A percentile compares a stretch with the other conserved stretches of the same genome.
These are phyloP conservation scores for Naganishia friedmannii DNA, from an alignment of 768 basidiomycete genomes.

Conservation along the genomic window DNA sequence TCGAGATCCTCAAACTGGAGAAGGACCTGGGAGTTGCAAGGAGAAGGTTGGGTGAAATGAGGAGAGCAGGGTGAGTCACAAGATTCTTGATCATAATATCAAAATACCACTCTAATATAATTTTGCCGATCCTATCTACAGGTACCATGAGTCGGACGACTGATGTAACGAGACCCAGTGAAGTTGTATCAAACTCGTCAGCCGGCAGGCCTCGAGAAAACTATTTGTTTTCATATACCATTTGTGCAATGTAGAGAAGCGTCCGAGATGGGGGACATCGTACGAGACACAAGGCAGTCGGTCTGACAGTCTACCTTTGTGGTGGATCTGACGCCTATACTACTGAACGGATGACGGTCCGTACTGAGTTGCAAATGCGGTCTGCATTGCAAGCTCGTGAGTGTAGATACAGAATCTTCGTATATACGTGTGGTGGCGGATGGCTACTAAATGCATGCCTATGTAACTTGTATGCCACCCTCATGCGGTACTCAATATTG, in stretches of 20 bases:
- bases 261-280: background rate
- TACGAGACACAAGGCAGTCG: background rate
- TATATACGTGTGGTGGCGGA: too few species aligned
- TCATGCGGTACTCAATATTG: too few species aligned
- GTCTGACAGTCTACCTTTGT: too few species aligned
- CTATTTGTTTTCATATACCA: background rate
- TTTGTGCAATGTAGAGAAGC: background rate
- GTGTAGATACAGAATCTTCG: too few species aligned
- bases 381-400: too few species aligned
- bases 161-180: background rate
- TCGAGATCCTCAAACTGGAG: slow-evolving; percentile 94
- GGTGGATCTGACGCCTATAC: too few species aligned
- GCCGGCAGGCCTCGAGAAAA: slow-evolving; percentile 5
- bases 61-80: slow-evolving; percentile 43
- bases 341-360: too few species aligned
- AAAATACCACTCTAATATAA: background rate
- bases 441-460: too few species aligned
- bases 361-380: too few species aligned
- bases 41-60: slow-evolving; percentile 51
- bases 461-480: too few species aligned
- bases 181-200: slow-evolving; percentile 6
- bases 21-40: slow-evolving; percentile 75
- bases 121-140: background rate
- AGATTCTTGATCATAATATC: background rate
- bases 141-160: slow-evolving; percentile 21